Evolutionary conservation across 139 green algal species (phyloP), one percentile per base, ranked within the genome.

Genomic region (Trebouxia sp.): DNA sequence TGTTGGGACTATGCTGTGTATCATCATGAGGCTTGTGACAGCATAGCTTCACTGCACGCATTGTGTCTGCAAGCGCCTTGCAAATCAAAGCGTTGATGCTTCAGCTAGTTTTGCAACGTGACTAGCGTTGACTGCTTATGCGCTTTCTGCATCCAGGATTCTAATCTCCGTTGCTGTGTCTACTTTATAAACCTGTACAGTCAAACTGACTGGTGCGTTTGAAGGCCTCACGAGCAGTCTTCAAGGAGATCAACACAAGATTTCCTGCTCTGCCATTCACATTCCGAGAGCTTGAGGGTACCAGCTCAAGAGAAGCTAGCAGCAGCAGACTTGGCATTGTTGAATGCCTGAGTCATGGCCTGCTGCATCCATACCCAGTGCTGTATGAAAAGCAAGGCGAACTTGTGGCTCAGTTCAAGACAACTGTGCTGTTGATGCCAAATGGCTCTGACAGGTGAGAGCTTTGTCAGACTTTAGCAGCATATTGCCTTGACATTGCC

Each of bases 401-500:
- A 32, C 51, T 76, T 37, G 67, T 85, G 62, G 82, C 76, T n/a
- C 96, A 99, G 88, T 85, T 98, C 83, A 99, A 99, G 90, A 92
- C 88, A 80, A 99, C 97, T 0, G 91, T 98, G 65, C 89, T 99
- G 84, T 87, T 99, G 69, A 98, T 98, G 96, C 91, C 94, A 70
- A 98, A 95, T 84, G 97, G 97, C 79, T 92, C 79, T 32, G 94
- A 98, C 85, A 85, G 90, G 39, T 84, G 98, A 55, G 98, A 93
- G 28, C 22, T 47, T 43, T n/a, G n/a, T n/a, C n/a, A n/a, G n/a
- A n/a, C n/a, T n/a, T n/a, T n/a, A n/a, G n/a, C n/a, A n/a, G n/a
- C n/a, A n/a, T n/a, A n/a, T n/a, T n/a, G n/a, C n/a, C n/a, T n/a
- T n/a, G n/a, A n/a, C n/a, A n/a, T n/a, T n/a, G n/a, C n/a, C n/a